phyloP scores from a whole-genome alignment of 192 early-diverging fungal species.

The Rhizophagus sp. region DNA sequence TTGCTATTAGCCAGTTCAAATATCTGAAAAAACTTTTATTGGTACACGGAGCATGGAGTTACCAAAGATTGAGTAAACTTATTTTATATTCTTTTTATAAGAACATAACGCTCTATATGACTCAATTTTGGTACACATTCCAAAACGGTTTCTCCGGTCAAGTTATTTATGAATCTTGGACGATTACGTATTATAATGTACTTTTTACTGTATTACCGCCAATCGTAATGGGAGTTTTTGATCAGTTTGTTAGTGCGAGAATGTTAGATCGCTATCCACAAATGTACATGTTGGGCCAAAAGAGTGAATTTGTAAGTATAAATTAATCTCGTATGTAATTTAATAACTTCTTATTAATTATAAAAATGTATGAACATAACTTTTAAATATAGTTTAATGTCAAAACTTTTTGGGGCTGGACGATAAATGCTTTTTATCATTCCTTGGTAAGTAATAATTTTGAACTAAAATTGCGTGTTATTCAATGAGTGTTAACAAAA shows the following conservation, averaged over 20 bases:
- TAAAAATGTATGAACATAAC: not conserved
- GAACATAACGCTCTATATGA: constrained; percentile 97
- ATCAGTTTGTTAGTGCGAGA: constrained; percentile 90
- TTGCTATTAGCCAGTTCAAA: constrained; percentile 98
- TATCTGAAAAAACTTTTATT: constrained; percentile 93
- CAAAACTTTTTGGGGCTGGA: constrained; percentile 89
- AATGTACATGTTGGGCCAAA: constrained; percentile 86
- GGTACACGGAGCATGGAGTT: constrained; percentile 97
- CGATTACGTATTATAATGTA: constrained; percentile 92
- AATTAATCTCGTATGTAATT: not conserved
- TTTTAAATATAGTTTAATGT: constrained; percentile 69
- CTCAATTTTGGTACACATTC: constrained; percentile 93
- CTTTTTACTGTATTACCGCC: constrained; percentile 95
- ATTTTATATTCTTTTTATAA: constrained; percentile 99
- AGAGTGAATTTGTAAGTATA: constrained; percentile 61
- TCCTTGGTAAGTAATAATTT: constrained; percentile 62
- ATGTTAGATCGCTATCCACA: constrained; percentile 97
- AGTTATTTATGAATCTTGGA: constrained; percentile 99
- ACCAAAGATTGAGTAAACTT: constrained; percentile 92
- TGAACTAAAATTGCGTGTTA: constrained; percentile 13
- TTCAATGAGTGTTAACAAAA: not conserved
- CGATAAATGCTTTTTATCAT: constrained; percentile 90
- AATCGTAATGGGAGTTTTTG: constrained; percentile 96
- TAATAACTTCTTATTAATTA: not conserved
- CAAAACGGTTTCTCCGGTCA: constrained; percentile 97